Percentiles rank a stretch among this genome's conserved stretches.
Evolutionary conservation across 129 eudicot genomes (phyloP).

Genomic region (Sambucus nigra): DNA sequence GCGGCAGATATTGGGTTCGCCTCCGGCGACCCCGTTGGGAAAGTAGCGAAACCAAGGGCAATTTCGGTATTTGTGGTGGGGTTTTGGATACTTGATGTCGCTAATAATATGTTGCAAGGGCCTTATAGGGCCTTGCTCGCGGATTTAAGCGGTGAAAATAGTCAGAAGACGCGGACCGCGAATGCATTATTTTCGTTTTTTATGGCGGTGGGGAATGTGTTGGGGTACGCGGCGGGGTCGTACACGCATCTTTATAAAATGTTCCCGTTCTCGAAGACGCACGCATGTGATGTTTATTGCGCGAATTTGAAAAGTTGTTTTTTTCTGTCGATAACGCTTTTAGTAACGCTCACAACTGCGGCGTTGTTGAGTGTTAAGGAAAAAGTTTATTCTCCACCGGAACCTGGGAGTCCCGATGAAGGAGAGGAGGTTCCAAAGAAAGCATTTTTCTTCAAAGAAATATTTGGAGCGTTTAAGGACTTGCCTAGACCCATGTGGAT

Average conservation of each 20-base stretch:
- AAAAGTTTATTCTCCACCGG: conserved; percentile 7
- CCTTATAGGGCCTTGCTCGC: conserved; percentile 84
- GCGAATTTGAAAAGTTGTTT: conserved; percentile 78
- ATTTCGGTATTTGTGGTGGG: conserved; percentile 66
- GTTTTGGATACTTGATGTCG: conserved; percentile 90
- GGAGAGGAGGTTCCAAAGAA: not conserved
- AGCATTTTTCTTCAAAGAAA: conserved; percentile 50
- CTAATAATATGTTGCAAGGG: conserved; percentile 76
- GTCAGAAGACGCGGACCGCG: conserved; percentile 33
- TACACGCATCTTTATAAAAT: conserved; percentile 43
- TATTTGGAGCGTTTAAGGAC: conserved; percentile 49
- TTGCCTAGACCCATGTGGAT: conserved; percentile 67
- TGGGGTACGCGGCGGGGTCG: conserved; percentile 86
- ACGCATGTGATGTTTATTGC: conserved; percentile 69
- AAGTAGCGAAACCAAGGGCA: conserved; percentile 48
- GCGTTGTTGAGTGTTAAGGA: conserved; percentile 45
- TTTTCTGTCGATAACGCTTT: conserved; percentile 54
- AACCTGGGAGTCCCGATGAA: not conserved
- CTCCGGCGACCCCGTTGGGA: conserved; percentile 44
- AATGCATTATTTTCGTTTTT: conserved; percentile 64
- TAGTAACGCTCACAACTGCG: conserved; percentile 26
- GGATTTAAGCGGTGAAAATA: conserved; percentile 37
- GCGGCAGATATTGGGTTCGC: conserved; percentile 84
- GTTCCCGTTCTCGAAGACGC: conserved; percentile 54
- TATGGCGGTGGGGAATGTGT: conserved; percentile 79